Conservation (phyloP, 1,139 yeast genomes). For the Zygosaccharomyces sapae region DNA sequence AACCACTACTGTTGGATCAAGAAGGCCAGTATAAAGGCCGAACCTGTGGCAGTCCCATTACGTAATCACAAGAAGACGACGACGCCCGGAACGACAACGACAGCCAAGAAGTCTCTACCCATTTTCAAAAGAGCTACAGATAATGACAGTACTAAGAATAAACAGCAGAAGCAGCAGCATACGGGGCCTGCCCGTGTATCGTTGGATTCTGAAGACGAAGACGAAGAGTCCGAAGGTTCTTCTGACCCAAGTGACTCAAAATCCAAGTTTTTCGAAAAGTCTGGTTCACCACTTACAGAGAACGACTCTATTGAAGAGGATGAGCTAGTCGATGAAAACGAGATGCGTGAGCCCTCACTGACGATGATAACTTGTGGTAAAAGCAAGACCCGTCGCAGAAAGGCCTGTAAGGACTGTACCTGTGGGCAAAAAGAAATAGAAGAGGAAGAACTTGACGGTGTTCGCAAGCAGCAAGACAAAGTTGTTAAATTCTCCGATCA, state of each 20-base stretch:
- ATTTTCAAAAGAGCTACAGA: conserved; percentile 11
- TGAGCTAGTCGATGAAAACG: conserved; percentile 41
- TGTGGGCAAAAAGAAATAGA: conserved; percentile 89
- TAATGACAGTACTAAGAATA: conserved; percentile 14
- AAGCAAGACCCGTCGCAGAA: conserved; percentile 54
- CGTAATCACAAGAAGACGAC: conserved; percentile 4
- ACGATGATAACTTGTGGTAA: conserved; percentile 41
- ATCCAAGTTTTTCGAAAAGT: conserved; percentile 51
- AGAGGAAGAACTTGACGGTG: conserved; percentile 53
- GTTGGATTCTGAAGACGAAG: conserved; percentile 22
- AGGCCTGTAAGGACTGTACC: conserved; percentile 95
- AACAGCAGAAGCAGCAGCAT: not conserved
- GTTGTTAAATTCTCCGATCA: conserved; percentile 58
- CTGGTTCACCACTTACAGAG: conserved; percentile 39
- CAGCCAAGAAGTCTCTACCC: conserved; percentile 14
- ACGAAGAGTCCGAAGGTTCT: conserved; percentile 12
- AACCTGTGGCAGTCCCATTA: conserved; percentile 16
- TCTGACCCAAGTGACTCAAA: conserved; percentile 32
- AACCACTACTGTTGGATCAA: conserved; percentile 30
- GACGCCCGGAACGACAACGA: conserved; percentile 6
- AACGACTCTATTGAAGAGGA: conserved; percentile 48
- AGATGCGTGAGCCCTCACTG: conserved; percentile 32
- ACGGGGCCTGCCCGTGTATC: not conserved
- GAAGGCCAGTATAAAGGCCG: conserved; percentile 9
- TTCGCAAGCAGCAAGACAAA: conserved; percentile 43